These are phyloP conservation scores for Tricholoma terreum DNA, from an alignment of 768 basidiomycete genomes.

Conservation along the genomic window DNA sequence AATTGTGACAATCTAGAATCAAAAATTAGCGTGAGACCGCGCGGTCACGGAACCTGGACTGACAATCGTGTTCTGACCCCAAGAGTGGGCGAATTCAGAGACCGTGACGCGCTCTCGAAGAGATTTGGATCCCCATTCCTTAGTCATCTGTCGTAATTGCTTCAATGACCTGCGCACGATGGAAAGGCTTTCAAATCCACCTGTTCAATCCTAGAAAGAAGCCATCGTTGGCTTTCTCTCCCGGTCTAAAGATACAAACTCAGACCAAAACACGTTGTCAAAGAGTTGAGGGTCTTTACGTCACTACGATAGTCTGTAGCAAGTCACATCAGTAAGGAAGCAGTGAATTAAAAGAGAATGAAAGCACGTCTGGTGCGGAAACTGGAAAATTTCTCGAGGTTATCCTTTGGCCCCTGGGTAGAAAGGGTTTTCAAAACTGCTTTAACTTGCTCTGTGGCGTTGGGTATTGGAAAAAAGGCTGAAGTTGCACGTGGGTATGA, in stretches of 20 bases:
- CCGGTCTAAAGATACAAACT: conserved; percentile 52
- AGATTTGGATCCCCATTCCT: conserved; percentile 52
- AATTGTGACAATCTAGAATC: conserved; percentile 67
- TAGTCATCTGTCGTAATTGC: conserved; percentile 52
- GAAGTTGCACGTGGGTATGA: conserved; percentile 22
- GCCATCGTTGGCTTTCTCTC: conserved; percentile 74
- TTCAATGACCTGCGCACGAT: conserved; percentile 3
- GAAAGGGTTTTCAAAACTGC: conserved; percentile 67
- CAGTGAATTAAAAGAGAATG: conserved; percentile 4
- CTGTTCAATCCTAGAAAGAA: conserved; percentile 63
- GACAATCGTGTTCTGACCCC: conserved; percentile 84
- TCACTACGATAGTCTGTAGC: conserved; percentile 68
- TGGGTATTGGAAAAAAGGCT: conserved; percentile 58
- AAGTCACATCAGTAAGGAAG: conserved; percentile 10
- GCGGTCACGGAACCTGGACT: conserved; percentile 19
- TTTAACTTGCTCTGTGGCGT: conserved; percentile 53
- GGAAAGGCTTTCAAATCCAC: conserved; percentile 30
- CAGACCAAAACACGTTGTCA: conserved; percentile 17
- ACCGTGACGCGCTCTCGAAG: conserved; percentile 59
- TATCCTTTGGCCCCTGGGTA: conserved; percentile 58
- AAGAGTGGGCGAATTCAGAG: conserved; percentile 71
- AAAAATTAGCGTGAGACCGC: conserved; percentile 8
- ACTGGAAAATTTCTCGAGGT: conserved; percentile 63
- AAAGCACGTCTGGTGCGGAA: conserved; percentile 72
- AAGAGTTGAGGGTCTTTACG: conserved; percentile 37